Percentiles rank a stretch among this genome's conserved stretches.
Conservation (phyloP, 495 filamentous ascomycete genomes). For the Rusavskia elegans region DNA sequence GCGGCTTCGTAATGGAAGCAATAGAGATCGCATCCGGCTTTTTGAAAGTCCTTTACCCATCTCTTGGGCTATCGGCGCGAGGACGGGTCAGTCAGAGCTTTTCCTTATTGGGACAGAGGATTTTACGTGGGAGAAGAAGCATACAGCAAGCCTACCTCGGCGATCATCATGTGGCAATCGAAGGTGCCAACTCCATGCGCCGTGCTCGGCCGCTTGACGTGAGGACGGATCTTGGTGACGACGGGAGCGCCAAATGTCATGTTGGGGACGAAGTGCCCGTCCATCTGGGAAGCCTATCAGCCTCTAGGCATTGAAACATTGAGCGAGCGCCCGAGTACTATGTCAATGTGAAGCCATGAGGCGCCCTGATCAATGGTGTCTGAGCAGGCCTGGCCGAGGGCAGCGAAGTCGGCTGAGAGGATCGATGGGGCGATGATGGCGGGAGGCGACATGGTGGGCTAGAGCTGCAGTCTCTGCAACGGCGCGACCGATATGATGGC, state of each 20-base stretch:
- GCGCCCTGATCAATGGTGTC: conserved; percentile 67
- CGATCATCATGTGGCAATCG: conserved; percentile 99
- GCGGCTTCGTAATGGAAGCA: conserved; percentile 99
- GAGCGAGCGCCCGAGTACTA: conserved; percentile 4
- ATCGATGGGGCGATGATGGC: conserved; percentile 96
- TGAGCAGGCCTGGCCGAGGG: conserved; percentile 69
- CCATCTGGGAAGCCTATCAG: conserved; percentile 38
- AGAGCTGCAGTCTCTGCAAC: neutral
- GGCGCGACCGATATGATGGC: too few relatives aligned
- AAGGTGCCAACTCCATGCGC: conserved; percentile 71
- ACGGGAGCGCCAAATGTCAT: conserved; percentile 93
- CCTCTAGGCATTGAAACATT: neutral
- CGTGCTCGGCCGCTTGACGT: conserved; percentile 48
- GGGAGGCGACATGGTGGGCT: conserved; percentile 52
- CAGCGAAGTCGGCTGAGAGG: conserved; percentile 86
- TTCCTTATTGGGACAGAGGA: too few relatives aligned
- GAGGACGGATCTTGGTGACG: conserved; percentile 76
- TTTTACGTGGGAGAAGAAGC: neutral
- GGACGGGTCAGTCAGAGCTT: too few relatives aligned
- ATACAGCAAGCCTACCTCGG: conserved; percentile 47
- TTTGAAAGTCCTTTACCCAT: conserved; percentile 90
- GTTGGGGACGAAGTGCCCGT: conserved; percentile 96
- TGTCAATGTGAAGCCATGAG: conserved; percentile 62
- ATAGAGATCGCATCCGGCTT: conserved; percentile 91
- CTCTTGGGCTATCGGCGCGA: conserved; percentile 58